phyloP scores from a whole-genome alignment of 106 monocot genomes.

The Narthecium ossifragum region DNA sequence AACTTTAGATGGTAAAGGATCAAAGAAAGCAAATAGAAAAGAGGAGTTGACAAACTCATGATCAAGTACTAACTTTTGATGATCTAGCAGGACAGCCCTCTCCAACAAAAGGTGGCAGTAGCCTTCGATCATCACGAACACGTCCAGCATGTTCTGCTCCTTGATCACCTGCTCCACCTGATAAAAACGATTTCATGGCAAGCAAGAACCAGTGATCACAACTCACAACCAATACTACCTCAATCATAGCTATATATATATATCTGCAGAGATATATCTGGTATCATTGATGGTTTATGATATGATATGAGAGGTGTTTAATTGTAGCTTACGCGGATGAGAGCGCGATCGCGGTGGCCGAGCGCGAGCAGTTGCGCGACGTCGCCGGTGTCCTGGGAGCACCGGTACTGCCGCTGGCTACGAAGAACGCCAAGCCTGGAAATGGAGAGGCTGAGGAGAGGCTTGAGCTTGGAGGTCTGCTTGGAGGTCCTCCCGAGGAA shows the following conservation, averaged over 20 bases:
- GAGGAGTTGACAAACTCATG: too few relatives aligned
- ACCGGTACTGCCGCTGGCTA: slow-evolving; percentile 47
- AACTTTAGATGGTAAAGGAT: background rate
- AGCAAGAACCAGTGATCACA: too few relatives aligned
- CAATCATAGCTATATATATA: too few relatives aligned
- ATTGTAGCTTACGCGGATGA: slow-evolving; percentile 38
- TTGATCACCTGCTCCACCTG: slow-evolving; percentile 68
- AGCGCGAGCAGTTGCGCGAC: slow-evolving; percentile 56
- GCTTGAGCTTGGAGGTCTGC: slow-evolving; percentile 39
- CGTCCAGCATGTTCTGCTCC: slow-evolving; percentile 82
- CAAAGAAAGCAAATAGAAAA: background rate
- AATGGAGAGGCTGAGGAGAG: slow-evolving; percentile 31
- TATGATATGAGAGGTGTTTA: background rate
- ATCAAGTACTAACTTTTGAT: slow-evolving; percentile 39
- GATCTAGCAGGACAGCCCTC: slow-evolving; percentile 39
- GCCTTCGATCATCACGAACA: slow-evolving; percentile 41
- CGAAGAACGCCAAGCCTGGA: slow-evolving; percentile 53
- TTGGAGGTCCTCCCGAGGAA: slow-evolving; percentile 23
- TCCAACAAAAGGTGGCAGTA: slow-evolving; percentile 61
- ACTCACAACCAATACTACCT: too few relatives aligned
- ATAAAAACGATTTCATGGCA: background rate
- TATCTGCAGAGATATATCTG: background rate
- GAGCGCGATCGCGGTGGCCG: slow-evolving; percentile 58
- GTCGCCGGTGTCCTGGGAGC: slow-evolving; percentile 51
- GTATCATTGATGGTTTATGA: background rate